These are phyloP conservation scores for Cynanchum wilfordii DNA, from an alignment of 257 asterid species.

Conservation along the genomic window DNA sequence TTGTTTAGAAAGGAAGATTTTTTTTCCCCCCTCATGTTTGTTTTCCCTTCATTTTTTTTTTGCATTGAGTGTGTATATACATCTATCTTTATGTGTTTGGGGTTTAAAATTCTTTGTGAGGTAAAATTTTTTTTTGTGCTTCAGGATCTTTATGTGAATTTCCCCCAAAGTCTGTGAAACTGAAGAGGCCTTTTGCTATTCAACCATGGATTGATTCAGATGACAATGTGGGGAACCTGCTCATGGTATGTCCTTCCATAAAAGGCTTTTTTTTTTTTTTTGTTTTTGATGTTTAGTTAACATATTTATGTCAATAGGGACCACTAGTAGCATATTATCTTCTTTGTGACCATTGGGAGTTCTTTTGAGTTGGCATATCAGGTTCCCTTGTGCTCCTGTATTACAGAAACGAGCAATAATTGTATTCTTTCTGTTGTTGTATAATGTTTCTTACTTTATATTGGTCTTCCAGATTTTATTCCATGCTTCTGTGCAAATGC, in stretches of 20 bases:
- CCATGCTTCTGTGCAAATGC: not conserved
- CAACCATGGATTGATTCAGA: constrained; percentile 91
- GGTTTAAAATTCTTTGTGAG: constrained; percentile 13
- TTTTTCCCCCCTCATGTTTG: not conserved
- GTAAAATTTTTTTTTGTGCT: constrained; percentile 21
- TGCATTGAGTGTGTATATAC: not conserved
- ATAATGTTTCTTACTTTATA: not conserved
- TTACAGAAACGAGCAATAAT: not conserved
- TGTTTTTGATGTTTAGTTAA: not conserved
- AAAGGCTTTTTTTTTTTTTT: not conserved
- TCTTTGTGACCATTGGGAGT: not conserved
- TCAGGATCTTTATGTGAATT: constrained; percentile 80
- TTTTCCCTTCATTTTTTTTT: not conserved
- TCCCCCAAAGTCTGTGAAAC: constrained; percentile 75
- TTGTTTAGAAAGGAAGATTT: too few relatives aligned
- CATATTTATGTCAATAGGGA: not conserved
- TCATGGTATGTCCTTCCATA: constrained; percentile 60
- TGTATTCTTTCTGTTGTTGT: not conserved
- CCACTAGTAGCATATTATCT: not conserved
- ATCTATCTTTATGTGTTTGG: not conserved
- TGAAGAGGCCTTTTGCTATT: constrained; percentile 74
- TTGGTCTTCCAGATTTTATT: not conserved
- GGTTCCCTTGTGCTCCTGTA: not conserved
- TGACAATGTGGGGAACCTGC: constrained; percentile 85
- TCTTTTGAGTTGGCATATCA: not conserved